These are phyloP conservation scores for Sphagnum fallax DNA, from an alignment of 228 moss, liverwort and hornwort species.

Conservation along the genomic window DNA sequence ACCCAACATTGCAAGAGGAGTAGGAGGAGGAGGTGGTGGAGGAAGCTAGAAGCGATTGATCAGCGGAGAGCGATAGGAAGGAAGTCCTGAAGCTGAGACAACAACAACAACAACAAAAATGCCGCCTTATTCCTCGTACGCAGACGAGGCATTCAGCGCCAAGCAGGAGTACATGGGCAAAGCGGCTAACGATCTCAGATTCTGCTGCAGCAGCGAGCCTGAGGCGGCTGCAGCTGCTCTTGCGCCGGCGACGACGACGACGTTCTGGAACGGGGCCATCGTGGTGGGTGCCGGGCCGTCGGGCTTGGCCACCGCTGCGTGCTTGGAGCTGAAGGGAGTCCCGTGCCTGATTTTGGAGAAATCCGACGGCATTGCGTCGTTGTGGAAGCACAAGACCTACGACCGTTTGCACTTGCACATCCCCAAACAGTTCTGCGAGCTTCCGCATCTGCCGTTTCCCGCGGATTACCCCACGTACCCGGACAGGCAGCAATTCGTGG, in stretches of 20 bases:
- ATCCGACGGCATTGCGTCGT: constrained; percentile 20
- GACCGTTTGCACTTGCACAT: constrained; percentile 60
- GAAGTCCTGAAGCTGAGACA: too few species aligned
- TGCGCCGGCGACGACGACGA: background rate
- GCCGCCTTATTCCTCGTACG: too few species aligned
- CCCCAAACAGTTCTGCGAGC: constrained; percentile 57
- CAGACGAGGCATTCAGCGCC: too few species aligned
- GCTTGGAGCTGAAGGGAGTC: constrained; percentile 13
- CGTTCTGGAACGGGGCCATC: constrained; percentile 7
- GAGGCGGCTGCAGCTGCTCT: background rate
- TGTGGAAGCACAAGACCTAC: constrained; percentile 42
- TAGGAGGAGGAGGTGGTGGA: too few species aligned
- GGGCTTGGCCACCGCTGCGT: constrained; percentile 34
- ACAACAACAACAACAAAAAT: too few species aligned
- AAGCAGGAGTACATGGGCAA: too few species aligned
- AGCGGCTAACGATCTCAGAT: too few species aligned
- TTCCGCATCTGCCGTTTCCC: constrained; percentile 39
- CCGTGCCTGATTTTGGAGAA: constrained; percentile 19
- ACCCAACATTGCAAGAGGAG: too few species aligned
- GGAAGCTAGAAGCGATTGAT: too few species aligned
- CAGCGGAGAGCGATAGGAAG: too few species aligned
- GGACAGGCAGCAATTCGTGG: constrained; percentile 37
- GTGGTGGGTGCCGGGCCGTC: constrained; percentile 49
- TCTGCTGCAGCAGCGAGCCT: too few species aligned
- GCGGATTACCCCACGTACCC: constrained; percentile 46